A percentile compares a stretch with the other conserved stretches of the same genome.
phyloP scores from a whole-genome alignment of 306 rosid genomes.

The Medicago truncatula region MtrunA17r5.0-ANR NC_053045.1:55701001-55701500 shows the following conservation, averaged over 20 bases:
- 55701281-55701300: constrained; percentile 28
- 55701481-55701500: not conserved
- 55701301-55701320: constrained; percentile 20
- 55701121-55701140: not conserved
- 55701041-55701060: not conserved
- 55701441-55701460: constrained; percentile 11
- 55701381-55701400: not conserved
- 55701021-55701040: constrained; percentile 30
- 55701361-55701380: constrained; percentile 25
- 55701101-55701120: not conserved
- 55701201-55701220: constrained; percentile 10
- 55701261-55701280: constrained; percentile 25
- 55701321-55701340: constrained; percentile 29
- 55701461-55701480: not conserved
- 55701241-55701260: constrained; percentile 28
- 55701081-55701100: constrained; percentile 10
- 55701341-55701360: constrained; percentile 41
- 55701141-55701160: not conserved
- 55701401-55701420: constrained; percentile 31
- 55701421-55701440: constrained; percentile 45
- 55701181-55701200: not conserved
- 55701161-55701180: not conserved
- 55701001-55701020: constrained; percentile 87
- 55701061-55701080: constrained; percentile 17
- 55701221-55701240: constrained; percentile 3